These are phyloP conservation scores for Penicillium freii DNA, from an alignment of 2,329 filamentous ascomycete species.

Conservation along the genomic window DNA sequence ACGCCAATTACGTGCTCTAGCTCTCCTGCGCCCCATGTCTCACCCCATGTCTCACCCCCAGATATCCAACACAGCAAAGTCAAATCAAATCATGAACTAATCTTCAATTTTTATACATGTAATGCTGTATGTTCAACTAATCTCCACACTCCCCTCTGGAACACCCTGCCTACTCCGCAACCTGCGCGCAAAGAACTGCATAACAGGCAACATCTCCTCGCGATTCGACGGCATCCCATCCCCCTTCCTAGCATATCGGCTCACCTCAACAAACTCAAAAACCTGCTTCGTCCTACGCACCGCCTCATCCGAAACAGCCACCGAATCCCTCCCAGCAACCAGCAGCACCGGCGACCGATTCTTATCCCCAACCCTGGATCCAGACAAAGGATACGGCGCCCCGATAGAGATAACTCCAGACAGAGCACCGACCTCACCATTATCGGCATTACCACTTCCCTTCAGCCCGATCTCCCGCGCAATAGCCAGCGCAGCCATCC, in stretches of 20 bases:
- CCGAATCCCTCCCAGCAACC: conserved; percentile 40
- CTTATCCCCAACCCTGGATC: conserved; percentile 31
- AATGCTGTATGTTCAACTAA: conserved; percentile 26
- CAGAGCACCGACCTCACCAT: conserved; percentile 26
- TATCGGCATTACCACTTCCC: background rate
- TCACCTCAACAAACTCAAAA: conserved; percentile 66
- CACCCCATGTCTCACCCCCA: background rate
- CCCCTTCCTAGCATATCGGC: conserved; percentile 66
- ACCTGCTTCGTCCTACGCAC: conserved; percentile 62
- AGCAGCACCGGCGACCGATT: conserved; percentile 44
- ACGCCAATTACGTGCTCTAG: background rate
- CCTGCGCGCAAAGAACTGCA: conserved; percentile 64
- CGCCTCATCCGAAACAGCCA: conserved; percentile 61
- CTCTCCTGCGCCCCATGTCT: background rate
- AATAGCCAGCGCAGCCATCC: conserved; percentile 59
- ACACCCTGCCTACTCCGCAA: conserved; percentile 47
- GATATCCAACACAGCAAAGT: no score
- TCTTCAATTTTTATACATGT: background rate
- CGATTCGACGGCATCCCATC: conserved; percentile 80
- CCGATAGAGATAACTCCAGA: conserved; percentile 46
- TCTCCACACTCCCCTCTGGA: conserved; percentile 46
- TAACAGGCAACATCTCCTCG: conserved; percentile 86
- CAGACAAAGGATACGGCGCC: conserved; percentile 40
- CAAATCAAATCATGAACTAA: background rate
- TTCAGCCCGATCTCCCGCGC: conserved; percentile 46